Conservation (phyloP, 1,139 yeast genomes). For the Geotrichum europaeum region DNA sequence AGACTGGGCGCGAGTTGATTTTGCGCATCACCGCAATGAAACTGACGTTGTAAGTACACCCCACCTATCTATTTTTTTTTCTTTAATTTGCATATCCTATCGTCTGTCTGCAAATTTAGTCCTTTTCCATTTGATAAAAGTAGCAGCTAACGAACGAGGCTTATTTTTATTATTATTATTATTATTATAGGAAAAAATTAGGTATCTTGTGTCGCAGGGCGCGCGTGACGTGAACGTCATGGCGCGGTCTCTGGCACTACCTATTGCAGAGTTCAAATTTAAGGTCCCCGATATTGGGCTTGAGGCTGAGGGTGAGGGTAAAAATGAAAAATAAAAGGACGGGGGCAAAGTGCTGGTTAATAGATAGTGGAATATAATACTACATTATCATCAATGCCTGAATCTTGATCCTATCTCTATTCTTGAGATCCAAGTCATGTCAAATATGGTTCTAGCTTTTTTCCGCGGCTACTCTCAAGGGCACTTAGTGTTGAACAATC, state of each 20-base stretch:
- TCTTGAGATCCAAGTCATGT: no score
- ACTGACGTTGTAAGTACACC: constrained; percentile 26
- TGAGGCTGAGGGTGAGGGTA: neutral
- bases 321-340: neutral
- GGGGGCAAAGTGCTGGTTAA: no score
- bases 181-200: constrained; percentile 25
- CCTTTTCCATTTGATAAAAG: constrained; percentile 32
- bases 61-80: neutral
- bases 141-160: constrained; percentile 1
- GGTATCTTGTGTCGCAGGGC: constrained; percentile 34
- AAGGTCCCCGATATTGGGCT: neutral
- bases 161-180: constrained; percentile 5
- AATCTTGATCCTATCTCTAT: no score
- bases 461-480: neutral
- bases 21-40: constrained; percentile 29
- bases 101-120: neutral
- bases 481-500: neutral
- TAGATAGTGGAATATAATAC: no score
- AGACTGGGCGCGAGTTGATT: constrained; percentile 36
- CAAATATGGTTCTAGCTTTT: no score
- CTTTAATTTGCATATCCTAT: constrained; percentile 2
- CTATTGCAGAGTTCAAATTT: constrained; percentile 11
- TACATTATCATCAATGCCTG: no score
- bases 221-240: constrained; percentile 33
- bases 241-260: constrained; percentile 23